Base-by-base conservation (phyloP, 2,329 filamentous ascomycete genomes). In the Drechmeria coniospora region DNA sequence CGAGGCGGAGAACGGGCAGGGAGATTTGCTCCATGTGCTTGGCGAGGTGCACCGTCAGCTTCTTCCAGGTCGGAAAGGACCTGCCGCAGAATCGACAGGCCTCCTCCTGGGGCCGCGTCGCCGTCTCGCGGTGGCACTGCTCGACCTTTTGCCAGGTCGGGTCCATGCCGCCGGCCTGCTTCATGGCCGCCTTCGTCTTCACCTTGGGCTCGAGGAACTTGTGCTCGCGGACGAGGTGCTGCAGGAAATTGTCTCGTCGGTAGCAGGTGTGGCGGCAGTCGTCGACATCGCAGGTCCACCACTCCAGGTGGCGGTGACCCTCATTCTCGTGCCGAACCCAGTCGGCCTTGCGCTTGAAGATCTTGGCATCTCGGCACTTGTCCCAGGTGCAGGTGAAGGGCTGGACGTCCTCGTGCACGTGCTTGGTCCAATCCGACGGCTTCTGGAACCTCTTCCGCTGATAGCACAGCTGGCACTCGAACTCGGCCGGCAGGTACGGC, bases 271-370 rank as follows among this genome's bases (percentile, higher is more conserved):
- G 86, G 7, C 61, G 65, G 50, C 86, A 93, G 36, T 87, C 83
- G 4, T 75, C 68, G 13, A 84, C 68, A 34, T 80, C 74, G 46
- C 86, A 94, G 5, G 68, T 74, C 84, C 84, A 94, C 74, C 81
- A 90, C 44, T 93, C 84, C 3, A 92, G 59, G 37, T 92, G 82
- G 15, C 86, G 71, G 47, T 94, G 86, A 15, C 79, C 74, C 52
- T 94, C 86, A 40, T 87, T 92, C 48, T 93, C 86, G 44, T 94
- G 86, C 17, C 86, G 71, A 14, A 93, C 83, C 86, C 86, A 94
- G 47, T 94, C 86, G 10, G 86, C 86, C 53, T 93, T 94, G 26
- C 84, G 72, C 54, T 93, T 93, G 61, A 93, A 94, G 20, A 82
- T 84, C 52, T 92, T 92, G 12, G 80, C 74, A 26, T 92, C 83